These are phyloP conservation scores for Beta lomatogona DNA, from an alignment of 179 eudicot species.

Conservation along the genomic window DNA sequence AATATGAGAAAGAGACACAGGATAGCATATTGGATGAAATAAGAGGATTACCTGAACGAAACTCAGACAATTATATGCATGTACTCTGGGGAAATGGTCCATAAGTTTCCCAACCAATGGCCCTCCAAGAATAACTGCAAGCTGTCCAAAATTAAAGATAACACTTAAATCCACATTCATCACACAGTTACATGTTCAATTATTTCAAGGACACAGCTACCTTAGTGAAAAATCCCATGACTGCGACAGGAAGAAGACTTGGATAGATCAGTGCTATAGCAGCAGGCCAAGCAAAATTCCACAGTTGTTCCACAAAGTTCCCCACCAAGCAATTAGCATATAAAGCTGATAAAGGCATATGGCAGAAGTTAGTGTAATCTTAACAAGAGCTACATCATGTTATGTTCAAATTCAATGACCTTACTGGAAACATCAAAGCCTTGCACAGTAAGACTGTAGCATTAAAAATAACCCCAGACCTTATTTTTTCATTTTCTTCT, in stretches of 20 bases:
- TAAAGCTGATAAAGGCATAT: constrained; percentile 56
- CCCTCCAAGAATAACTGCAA: constrained; percentile 78
- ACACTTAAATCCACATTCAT: constrained; percentile 23
- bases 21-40: neutral
- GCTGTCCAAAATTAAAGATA: constrained; percentile 45
- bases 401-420: neutral
- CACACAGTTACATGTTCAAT: neutral
- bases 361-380: constrained; percentile 31
- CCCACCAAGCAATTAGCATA: constrained; percentile 90
- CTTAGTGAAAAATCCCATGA: constrained; percentile 82
- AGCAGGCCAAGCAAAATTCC: constrained; percentile 98
- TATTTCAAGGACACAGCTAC: constrained; percentile 32
- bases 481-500: neutral
- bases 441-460: constrained; percentile 1
- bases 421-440: neutral
- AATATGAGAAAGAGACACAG: constrained; percentile 15
- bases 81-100: constrained; percentile 87
- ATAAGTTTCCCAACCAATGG: constrained; percentile 87
- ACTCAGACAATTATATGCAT: constrained; percentile 67
- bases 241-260: constrained; percentile 93
- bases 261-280: constrained; percentile 91
- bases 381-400: neutral
- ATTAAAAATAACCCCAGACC: neutral
- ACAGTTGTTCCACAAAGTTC: constrained; percentile 89
- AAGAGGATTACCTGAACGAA: constrained; percentile 58